Conservation (phyloP, 768 basidiomycete genomes). For the Hydnomerulius pinastri region DNA sequence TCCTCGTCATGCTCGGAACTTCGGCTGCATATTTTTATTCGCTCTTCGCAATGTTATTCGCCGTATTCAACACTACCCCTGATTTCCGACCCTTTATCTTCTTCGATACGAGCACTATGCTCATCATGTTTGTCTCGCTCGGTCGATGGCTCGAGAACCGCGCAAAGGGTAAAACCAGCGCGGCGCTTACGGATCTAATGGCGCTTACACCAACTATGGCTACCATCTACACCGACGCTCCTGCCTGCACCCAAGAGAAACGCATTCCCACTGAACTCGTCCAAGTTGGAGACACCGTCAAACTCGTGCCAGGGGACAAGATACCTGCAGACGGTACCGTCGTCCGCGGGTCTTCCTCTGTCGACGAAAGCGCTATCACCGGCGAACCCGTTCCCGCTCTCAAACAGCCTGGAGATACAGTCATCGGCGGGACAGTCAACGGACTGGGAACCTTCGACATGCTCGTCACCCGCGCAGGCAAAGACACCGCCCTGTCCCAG, state of each 20-base stretch:
- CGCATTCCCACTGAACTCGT: conserved; percentile 92
- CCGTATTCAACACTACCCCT: conserved; percentile 62
- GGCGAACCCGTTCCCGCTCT: conserved; percentile 90
- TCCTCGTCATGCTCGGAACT: conserved; percentile 93
- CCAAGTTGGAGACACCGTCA: conserved; percentile 90
- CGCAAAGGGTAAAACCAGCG: conserved; percentile 96
- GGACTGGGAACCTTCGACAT: conserved; percentile 97
- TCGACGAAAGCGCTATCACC: conserved; percentile 96
- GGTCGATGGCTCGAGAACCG: conserved; percentile 95
- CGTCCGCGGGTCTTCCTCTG: conserved; percentile 77
- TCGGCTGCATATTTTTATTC: conserved; percentile 95
- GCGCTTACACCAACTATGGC: conserved; percentile 94
- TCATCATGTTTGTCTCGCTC: conserved; percentile 95
- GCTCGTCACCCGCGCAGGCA: conserved; percentile 91
- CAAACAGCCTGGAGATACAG: conserved; percentile 80
- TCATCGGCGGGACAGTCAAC: conserved; percentile 97
- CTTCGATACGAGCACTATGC: conserved; percentile 99
- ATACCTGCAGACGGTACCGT: conserved; percentile 95
- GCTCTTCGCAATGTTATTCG: conserved; percentile 63
- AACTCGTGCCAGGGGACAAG: conserved; percentile 95
- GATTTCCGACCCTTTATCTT: conserved; percentile 84
- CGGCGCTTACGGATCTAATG: conserved; percentile 96
- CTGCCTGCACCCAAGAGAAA: conserved; percentile 80
- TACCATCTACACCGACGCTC: conserved; percentile 88
- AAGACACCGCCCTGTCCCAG: conserved; percentile 94